phyloP scores from a whole-genome alignment of 2,329 filamentous ascomycete genomes.

The Zasmidium citrigriseum region DNA sequence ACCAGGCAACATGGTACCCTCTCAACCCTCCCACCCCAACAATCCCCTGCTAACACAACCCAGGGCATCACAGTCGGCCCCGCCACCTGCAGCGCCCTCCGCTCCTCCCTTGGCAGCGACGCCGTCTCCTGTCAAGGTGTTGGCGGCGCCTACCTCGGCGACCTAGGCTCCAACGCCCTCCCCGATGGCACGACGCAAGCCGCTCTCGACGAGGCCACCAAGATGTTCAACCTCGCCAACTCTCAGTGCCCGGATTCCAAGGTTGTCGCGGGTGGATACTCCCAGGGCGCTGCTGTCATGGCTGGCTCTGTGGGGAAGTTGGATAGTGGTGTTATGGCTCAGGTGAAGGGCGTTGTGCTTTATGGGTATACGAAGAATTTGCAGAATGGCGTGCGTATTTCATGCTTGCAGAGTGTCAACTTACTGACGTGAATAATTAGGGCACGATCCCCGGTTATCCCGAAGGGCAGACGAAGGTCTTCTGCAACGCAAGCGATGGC shows the following conservation, averaged over 20 bases:
- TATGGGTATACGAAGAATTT: conserved; percentile 44
- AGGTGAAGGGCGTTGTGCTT: conserved; percentile 41
- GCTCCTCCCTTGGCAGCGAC: conserved; percentile 19
- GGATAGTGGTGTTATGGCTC: conserved; percentile 27
- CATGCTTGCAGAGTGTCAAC: no score
- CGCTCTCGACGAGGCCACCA: conserved; percentile 23
- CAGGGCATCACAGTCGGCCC: conserved; percentile 28
- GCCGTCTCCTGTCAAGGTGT: conserved; percentile 32
- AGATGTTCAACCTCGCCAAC: conserved; percentile 27
- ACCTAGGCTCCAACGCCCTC: conserved; percentile 22
- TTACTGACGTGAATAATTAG: no score
- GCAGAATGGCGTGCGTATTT: conserved; percentile 39
- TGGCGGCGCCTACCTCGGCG: conserved; percentile 26
- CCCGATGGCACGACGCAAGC: conserved; percentile 24
- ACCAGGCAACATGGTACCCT: conserved; percentile 49
- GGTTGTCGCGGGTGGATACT: conserved; percentile 31
- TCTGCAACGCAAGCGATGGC: conserved; percentile 36
- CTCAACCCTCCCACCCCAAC: not conserved
- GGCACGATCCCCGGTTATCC: conserved; percentile 40
- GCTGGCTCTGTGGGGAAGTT: conserved; percentile 36
- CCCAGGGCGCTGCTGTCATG: conserved; percentile 43
- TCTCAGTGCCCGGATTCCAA: conserved; percentile 30
- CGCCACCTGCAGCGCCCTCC: conserved; percentile 28
- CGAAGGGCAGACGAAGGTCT: conserved; percentile 35
- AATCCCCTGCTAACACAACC: not conserved